Base-by-base conservation (phyloP, 345 rosid species). In the Arabis hirsuta region DNA sequence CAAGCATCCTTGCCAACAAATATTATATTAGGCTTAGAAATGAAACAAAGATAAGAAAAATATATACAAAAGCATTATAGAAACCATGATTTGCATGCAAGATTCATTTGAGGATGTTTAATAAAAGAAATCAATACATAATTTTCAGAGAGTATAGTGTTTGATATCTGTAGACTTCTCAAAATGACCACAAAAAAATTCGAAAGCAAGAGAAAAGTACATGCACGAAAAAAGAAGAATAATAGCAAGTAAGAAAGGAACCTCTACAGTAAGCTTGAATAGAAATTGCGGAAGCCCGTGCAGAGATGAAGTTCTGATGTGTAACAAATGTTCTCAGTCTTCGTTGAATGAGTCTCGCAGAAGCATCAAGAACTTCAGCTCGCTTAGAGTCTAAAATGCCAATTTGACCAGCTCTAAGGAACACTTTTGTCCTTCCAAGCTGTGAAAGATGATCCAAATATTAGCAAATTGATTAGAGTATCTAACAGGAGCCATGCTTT, bases 341-440 rank as follows among this genome's bases (percentile, higher is more conserved):
- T 67, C 73, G 86, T 71, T 95, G 99, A 76, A 95, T 86, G 60
- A 81, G 45, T 81, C 82, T 87, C 55, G 96, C 91, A 81, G 99
- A 86, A 81, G 58, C 73, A 72, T 95, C 93, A 68, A 95, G 86
- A 78, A 90, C 90, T 88, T 90, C 96, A 54, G 96, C 85, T 59
- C 99, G 83, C 54, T 80, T 89, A 5, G 86, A 81, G 76, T 95
- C 97, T 66, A 95, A 86, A 73, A 85, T 77, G 44, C 97, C 99
- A 80, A 95, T 91, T 82, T 95, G 97, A 73, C 99, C 96, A 77
- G 97, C 93, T 81, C 99, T 86, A 45, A 95, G 96, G 80, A 90
- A 95, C 50, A 95, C 99, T 80, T 91, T 95, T 52, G 88, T 88
- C 85, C 72, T 86, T n/a, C 99, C 99, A 80, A 91, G 76, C 99